Evolutionary conservation across 2,329 filamentous ascomycete species (phyloP).

Genomic region (Nakataea oryzae): DNA sequence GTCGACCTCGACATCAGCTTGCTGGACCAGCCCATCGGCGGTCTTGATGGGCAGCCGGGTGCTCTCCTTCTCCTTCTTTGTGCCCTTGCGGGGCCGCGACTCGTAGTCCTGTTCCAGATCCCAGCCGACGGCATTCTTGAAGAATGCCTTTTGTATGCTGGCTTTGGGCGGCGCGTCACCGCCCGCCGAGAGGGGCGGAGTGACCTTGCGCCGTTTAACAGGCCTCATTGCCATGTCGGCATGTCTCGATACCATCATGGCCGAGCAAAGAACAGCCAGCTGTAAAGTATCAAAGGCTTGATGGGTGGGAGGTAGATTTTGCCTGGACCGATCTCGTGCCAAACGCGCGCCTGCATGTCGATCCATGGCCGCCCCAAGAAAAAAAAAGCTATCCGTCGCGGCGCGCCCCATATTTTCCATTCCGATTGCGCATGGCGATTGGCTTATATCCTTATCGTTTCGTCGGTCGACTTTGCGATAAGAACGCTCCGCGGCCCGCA

Average conservation of each 20-base stretch:
- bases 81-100: slow-evolving; percentile 61
- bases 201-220: slow-evolving; percentile 48
- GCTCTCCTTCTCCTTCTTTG: slow-evolving; percentile 63
- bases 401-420: too few species aligned
- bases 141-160: slow-evolving; percentile 52
- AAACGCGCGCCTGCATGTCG: too few species aligned
- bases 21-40: slow-evolving; percentile 57
- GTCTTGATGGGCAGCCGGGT: slow-evolving; percentile 81
- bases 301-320: too few species aligned
- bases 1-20: slow-evolving; percentile 39
- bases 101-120: slow-evolving; percentile 90
- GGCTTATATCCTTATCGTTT: too few species aligned
- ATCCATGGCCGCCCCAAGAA: not conserved
- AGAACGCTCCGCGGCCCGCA: too few species aligned
- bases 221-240: slow-evolving; percentile 34
- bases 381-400: too few species aligned
- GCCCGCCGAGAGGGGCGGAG: slow-evolving; percentile 34
- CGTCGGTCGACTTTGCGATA: too few species aligned
- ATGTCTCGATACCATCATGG: not conserved
- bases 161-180: slow-evolving; percentile 24
- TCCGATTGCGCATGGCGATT: too few species aligned
- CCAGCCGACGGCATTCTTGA: slow-evolving; percentile 71
- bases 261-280: not conserved
- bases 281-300: not conserved
- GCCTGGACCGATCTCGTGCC: not conserved